Evolutionary conservation across 1,284 basidiomycete species (phyloP), one percentile per base, ranked within the genome.

Genomic region (Hymenochaete sp.): DNA sequence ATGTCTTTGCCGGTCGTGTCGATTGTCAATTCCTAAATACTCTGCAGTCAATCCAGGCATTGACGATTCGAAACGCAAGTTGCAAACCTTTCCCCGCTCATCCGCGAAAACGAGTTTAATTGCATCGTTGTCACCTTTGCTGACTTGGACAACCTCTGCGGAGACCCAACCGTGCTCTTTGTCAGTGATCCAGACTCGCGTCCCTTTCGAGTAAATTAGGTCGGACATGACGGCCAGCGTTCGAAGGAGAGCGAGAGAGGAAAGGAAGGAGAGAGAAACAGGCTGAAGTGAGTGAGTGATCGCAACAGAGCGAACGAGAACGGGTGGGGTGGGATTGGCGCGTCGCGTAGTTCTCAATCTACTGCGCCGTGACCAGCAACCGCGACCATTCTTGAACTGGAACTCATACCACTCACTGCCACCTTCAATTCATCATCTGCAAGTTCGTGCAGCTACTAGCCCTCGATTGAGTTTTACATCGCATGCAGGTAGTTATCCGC

Each of bases 81-180:
- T 43, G 33, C 25, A 46, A 50, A 90, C 89, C 78, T 88, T 91
- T 67, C 83, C 85, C 62, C 85, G 81, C 67, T 90, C 88, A 65
- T 92, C 89, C 58, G 78, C 66, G 62, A 90, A 90, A 59, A 73
- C 69, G 52, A 92, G 77, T 64, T 78, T 86, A 64, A 92, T 77
- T 54, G 72, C 62, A 57, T 88, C 84, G 64, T 74, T 77, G 52
- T 70, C 62, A 43, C 66, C 70, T 61, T 75, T 82, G 48, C 71
- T 69, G 52, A 76, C 74, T 39, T 74, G 71, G 44, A 72, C 70
- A 54, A 93, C 85, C 61, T 92, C 87, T 50, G 84, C 92, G 47
- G 86, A 87, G 59, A 93, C 76, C 91, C 91, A 95, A 53, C 90
- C 90, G 51, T 82, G 78, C 55, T 93, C 90, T 67, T 88, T 92